Conservation (phyloP, 495 filamentous ascomycete genomes). For the Clavariopsis aquatica region DNA sequence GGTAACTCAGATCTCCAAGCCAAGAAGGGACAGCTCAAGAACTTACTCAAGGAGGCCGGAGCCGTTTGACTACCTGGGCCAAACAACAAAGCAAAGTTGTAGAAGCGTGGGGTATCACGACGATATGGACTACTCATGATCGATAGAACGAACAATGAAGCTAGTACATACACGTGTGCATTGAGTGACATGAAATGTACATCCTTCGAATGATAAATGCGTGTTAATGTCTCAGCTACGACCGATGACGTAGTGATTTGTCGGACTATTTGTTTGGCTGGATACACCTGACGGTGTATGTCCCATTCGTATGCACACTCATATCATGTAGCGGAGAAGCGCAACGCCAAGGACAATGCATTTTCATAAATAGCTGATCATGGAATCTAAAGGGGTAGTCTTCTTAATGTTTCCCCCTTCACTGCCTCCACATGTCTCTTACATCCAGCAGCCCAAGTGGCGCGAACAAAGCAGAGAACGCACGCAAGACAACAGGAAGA, state of each 20-base stretch:
- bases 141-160: constrained; percentile 1
- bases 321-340: no score
- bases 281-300: no score
- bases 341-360: constrained; percentile 17
- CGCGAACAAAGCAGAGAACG: constrained; percentile 5
- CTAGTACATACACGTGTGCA: not conserved
- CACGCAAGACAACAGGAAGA: constrained; percentile 13
- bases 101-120: not conserved
- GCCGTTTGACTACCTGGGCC: constrained; percentile 53
- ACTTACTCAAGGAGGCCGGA: constrained; percentile 65
- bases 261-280: no score
- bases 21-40: constrained; percentile 57
- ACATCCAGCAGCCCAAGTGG: not conserved
- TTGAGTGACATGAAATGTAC: no score
- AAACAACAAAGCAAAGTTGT: not conserved
- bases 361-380: constrained; percentile 9
- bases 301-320: no score
- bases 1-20: constrained; percentile 93
- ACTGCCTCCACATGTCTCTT: not conserved
- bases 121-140: not conserved
- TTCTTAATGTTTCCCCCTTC: constrained; percentile 2
- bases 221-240: no score
- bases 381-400: constrained; percentile 30
- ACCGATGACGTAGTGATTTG: no score
- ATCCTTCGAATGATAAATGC: no score